A percentile compares a stretch with the other conserved stretches of the same genome.
Conservation (phyloP, 1,284 basidiomycete genomes). For the Trametes pubescens region DNA sequence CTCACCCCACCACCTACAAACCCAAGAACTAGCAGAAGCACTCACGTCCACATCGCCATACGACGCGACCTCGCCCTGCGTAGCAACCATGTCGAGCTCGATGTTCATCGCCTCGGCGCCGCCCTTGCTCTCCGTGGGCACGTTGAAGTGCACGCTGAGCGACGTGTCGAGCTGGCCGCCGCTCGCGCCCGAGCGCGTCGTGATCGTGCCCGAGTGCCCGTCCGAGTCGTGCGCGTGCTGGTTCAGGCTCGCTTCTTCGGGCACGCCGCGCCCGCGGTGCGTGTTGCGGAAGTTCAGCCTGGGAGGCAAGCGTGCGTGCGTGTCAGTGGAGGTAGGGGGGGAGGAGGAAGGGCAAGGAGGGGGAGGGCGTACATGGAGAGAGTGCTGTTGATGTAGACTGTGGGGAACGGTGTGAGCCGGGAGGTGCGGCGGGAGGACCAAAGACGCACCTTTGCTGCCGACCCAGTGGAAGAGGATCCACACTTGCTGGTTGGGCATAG, state of each 20-base stretch:
- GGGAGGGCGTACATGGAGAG: conserved; percentile 34
- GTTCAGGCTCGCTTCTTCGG: conserved; percentile 46
- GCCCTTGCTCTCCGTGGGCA: conserved; percentile 27
- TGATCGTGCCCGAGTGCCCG: conserved; percentile 14
- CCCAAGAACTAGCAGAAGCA: no score
- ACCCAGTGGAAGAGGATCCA: conserved; percentile 51
- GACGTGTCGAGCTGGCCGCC: conserved; percentile 19
- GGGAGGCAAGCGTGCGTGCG: neutral
- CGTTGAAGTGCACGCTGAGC: conserved; percentile 36
- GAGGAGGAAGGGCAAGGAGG: neutral
- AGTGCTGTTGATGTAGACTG: conserved; percentile 39
- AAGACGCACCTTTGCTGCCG: conserved; percentile 43
- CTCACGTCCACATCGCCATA: conserved; percentile 4
- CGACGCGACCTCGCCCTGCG: neutral
- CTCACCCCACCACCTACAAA: no score
- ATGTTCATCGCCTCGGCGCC: conserved; percentile 24
- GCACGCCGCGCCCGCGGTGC: conserved; percentile 43
- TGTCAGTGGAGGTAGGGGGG: neutral
- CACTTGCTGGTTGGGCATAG: conserved; percentile 40
- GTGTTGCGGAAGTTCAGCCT: conserved; percentile 48
- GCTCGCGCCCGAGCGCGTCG: conserved; percentile 22
- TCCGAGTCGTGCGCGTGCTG: conserved; percentile 31
- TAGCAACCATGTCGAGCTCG: conserved; percentile 30
- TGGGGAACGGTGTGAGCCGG: neutral
- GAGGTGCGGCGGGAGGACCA: neutral